Percentiles rank a stretch among this genome's conserved stretches.
These are phyloP conservation scores for Suillus ampliporus DNA, from an alignment of 768 basidiomycete genomes.

Conservation along the genomic window DNA sequence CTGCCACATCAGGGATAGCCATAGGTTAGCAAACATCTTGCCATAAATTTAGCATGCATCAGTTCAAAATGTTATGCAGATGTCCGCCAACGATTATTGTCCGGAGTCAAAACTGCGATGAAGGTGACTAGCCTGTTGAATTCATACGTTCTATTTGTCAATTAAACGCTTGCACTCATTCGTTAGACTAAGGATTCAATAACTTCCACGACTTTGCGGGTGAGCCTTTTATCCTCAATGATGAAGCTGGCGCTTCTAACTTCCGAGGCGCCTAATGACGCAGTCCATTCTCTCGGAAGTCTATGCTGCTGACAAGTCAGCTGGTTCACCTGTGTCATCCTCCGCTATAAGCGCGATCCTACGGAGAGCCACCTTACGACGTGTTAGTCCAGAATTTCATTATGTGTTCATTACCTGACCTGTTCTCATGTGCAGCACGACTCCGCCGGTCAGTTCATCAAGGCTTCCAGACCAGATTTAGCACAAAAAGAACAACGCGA, in stretches of 20 bases:
- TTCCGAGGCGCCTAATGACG: background rate
- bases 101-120: conserved; percentile 68
- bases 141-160: background rate
- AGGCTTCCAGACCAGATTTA: conserved; percentile 67
- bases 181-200: conserved; percentile 59
- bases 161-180: conserved; percentile 11
- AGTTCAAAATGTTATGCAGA: conserved; percentile 40
- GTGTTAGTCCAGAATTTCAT: conserved; percentile 50
- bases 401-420: conserved; percentile 13
- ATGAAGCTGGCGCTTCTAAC: background rate
- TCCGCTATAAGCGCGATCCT: conserved; percentile 57
- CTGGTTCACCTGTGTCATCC: conserved; percentile 49
- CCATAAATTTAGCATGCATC: background rate
- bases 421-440: conserved; percentile 50
- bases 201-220: conserved; percentile 62
- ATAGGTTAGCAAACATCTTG: conserved; percentile 1
- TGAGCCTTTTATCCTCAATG: conserved; percentile 38
- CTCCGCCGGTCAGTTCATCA: conserved; percentile 58
- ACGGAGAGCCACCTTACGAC: conserved; percentile 60
- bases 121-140: conserved; percentile 53
- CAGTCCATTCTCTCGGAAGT: conserved; percentile 76
- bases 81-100: conserved; percentile 55
- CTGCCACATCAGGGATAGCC: background rate
- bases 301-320: conserved; percentile 66
- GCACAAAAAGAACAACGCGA: conserved; percentile 66